phyloP scores from a whole-genome alignment of 331 rosid genomes.

The Stylosanthes scabra region DNA sequence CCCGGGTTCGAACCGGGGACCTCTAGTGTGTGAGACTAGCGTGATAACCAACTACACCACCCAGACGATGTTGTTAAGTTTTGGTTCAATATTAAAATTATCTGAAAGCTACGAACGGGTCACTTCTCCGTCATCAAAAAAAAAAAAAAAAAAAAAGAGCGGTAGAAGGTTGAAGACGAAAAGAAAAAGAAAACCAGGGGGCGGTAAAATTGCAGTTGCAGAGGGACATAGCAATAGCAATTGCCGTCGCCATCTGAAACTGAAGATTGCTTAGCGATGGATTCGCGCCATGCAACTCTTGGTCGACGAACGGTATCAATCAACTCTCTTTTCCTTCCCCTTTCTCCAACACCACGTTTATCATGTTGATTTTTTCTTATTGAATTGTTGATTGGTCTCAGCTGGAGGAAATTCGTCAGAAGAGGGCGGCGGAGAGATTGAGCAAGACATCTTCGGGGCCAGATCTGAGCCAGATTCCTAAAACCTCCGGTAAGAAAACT shows the following conservation, averaged over 20 bases:
- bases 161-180: neutral
- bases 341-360: neutral
- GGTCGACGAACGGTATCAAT: constrained; percentile 78
- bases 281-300: constrained; percentile 78
- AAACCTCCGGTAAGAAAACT: constrained; percentile 51
- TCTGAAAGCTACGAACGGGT: neutral
- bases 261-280: constrained; percentile 53
- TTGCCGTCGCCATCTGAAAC: constrained; percentile 3
- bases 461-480: constrained; percentile 64
- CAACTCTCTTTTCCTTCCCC: too few species aligned
- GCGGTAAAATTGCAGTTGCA: too few species aligned
- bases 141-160: too few species aligned
- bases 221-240: neutral
- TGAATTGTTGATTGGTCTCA: constrained; percentile 27
- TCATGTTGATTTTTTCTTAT: constrained; percentile 1
- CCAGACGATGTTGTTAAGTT: constrained; percentile 19
- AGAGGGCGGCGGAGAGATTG: constrained; percentile 89
- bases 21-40: constrained; percentile 83
- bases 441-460: constrained; percentile 82
- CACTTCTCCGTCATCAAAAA: too few species aligned
- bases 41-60: constrained; percentile 85
- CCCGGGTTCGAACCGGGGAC: constrained; percentile 80
- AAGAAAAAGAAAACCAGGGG: neutral
- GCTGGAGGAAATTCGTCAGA: constrained; percentile 93
- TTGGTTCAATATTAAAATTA: neutral